Conservation (phyloP, 345 rosid genomes). For the Pistacia atlantica region DNA sequence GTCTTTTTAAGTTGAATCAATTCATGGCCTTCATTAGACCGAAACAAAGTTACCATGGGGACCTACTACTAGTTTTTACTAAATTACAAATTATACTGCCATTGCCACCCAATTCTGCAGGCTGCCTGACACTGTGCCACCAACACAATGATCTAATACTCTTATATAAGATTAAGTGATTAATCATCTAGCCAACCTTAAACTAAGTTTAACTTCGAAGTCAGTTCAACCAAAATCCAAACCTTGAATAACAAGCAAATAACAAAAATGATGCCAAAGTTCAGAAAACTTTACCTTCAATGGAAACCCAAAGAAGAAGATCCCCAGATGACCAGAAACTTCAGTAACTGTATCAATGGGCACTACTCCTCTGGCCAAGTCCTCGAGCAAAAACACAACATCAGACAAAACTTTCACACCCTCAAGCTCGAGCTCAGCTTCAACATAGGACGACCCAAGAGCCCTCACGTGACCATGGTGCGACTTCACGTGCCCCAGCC, state of each 20-base stretch:
- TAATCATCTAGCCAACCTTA: background rate
- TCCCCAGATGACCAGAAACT: constrained; percentile 60
- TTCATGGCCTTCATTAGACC: too few relatives aligned
- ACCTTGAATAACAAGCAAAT: background rate
- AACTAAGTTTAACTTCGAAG: background rate
- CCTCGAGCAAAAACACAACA: constrained; percentile 52
- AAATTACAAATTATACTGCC: too few relatives aligned
- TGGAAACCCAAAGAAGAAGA: constrained; percentile 56
- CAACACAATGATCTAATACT: too few relatives aligned
- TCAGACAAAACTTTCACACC: constrained; percentile 63
- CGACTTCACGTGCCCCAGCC: constrained; percentile 70
- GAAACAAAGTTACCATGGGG: too few relatives aligned
- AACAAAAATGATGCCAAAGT: background rate
- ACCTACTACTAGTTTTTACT: too few relatives aligned
- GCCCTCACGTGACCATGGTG: constrained; percentile 64
- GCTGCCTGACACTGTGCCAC: too few relatives aligned
- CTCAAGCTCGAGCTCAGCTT: constrained; percentile 61
- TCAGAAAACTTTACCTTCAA: constrained; percentile 50
- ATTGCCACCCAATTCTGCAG: too few relatives aligned
- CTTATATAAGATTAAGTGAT: too few relatives aligned
- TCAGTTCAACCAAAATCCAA: background rate
- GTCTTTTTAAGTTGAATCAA: too few relatives aligned
- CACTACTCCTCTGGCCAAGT: constrained; percentile 48
- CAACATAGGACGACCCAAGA: constrained; percentile 56
- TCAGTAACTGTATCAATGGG: constrained; percentile 63